These are phyloP conservation scores for Oryza glumipatula DNA, from an alignment of 176 grass and related monocot species.

Conservation along the genomic window DNA sequence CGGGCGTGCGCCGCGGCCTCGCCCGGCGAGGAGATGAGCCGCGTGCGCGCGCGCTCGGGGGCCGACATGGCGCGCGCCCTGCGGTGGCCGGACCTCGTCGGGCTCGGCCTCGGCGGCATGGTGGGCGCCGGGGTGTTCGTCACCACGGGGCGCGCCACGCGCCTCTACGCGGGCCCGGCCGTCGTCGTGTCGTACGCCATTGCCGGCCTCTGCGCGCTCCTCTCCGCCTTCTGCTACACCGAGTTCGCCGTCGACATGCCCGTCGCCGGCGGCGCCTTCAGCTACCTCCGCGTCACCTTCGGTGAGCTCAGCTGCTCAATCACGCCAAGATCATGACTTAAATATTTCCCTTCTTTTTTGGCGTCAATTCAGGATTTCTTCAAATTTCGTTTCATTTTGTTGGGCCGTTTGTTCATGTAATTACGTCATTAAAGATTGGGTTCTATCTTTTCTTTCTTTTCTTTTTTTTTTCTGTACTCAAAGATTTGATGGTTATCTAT, in stretches of 20 bases:
- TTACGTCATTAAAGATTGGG: constrained; percentile 24
- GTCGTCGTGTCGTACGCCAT: constrained; percentile 80
- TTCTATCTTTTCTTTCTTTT: constrained; percentile 1
- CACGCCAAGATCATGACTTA: constrained; percentile 3
- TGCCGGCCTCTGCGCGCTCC: constrained; percentile 83
- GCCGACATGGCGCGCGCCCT: constrained; percentile 61
- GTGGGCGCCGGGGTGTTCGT: constrained; percentile 65
- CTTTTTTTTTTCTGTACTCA: constrained; percentile 21
- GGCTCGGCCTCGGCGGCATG: constrained; percentile 70
- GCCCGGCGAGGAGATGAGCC: constrained; percentile 74
- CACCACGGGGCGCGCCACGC: constrained; percentile 51
- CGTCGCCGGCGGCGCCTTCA: constrained; percentile 71
- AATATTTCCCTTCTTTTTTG: neutral
- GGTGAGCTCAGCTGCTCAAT: constrained; percentile 46
- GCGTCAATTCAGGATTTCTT: neutral
- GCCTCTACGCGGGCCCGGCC: constrained; percentile 34
- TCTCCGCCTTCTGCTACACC: constrained; percentile 96
- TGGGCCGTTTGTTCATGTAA: constrained; percentile 13
- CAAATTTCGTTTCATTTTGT: neutral
- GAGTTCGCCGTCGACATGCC: constrained; percentile 97
- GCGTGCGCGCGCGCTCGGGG: constrained; percentile 61
- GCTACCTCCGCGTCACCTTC: constrained; percentile 86
- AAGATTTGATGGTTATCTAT: constrained; percentile 28
- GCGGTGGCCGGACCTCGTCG: constrained; percentile 80
- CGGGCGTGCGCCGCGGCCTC: constrained; percentile 56